These are phyloP conservation scores for Psilocybe cyanescens DNA, from an alignment of 768 basidiomycete species.

Conservation along the genomic window DNA sequence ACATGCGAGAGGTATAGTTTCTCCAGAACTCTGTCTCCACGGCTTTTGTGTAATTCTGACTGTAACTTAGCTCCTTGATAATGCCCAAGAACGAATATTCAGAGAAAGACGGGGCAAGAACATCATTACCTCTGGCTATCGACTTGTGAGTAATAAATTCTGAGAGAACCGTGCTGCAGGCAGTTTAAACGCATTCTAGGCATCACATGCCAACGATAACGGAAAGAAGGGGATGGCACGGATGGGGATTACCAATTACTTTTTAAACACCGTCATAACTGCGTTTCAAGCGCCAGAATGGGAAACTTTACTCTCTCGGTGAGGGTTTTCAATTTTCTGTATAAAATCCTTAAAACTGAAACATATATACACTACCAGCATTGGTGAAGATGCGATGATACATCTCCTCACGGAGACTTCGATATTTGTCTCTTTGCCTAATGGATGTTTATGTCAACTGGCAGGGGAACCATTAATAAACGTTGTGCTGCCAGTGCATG, in stretches of 20 bases:
- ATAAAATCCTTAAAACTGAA: background rate
- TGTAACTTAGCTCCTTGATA: conserved; percentile 56
- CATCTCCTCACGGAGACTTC: conserved; percentile 79
- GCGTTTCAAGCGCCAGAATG: conserved; percentile 69
- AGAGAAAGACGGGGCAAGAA: conserved; percentile 47
- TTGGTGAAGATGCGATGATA: conserved; percentile 77
- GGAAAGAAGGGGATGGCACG: conserved; percentile 43
- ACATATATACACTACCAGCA: conserved; percentile 44
- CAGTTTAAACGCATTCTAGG: conserved; percentile 19
- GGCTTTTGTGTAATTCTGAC: background rate
- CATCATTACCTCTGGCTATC: conserved; percentile 70
- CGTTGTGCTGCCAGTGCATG: conserved; percentile 26
- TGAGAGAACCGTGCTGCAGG: background rate
- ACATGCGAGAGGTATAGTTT: conserved; percentile 56
- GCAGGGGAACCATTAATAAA: conserved; percentile 70
- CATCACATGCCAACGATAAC: conserved; percentile 35
- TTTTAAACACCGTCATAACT: conserved; percentile 77
- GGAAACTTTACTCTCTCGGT: conserved; percentile 68
- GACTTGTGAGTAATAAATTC: conserved; percentile 43
- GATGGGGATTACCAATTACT: conserved; percentile 56
- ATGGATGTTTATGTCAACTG: conserved; percentile 85
- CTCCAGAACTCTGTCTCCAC: background rate
- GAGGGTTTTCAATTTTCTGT: conserved; percentile 9
- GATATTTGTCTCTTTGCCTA: conserved; percentile 78
- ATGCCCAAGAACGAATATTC: conserved; percentile 61